Evolutionary conservation across 2,329 filamentous ascomycete genomes (phyloP).

Genomic region (Fusarium sp.): DNA sequence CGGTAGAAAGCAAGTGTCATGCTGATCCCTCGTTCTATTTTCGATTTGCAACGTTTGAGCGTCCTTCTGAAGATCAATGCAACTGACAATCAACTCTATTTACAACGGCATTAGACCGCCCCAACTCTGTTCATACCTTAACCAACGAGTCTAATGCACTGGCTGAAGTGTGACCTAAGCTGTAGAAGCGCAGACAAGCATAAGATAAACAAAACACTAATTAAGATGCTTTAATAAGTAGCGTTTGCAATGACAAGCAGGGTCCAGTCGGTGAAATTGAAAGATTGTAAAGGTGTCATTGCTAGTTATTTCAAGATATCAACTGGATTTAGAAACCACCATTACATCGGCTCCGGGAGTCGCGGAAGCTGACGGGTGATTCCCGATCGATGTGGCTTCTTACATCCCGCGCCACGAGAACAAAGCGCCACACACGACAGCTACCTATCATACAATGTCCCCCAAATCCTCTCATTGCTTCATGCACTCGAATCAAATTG

Average conservation of each 20-base stretch:
- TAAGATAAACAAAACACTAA: conserved; percentile 12
- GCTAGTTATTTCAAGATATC: background rate
- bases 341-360: conserved; percentile 27
- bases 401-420: conserved; percentile 6
- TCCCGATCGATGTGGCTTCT: conserved; percentile 5
- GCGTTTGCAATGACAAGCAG: background rate
- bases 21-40: background rate
- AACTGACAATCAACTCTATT: conserved; percentile 23
- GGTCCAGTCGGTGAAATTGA: background rate
- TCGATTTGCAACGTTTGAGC: background rate
- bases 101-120: conserved; percentile 9
- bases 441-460: background rate
- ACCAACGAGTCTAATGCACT: conserved; percentile 17
- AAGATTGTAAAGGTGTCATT: background rate
- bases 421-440: conserved; percentile 14
- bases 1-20: background rate
- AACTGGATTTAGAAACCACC: conserved; percentile 14
- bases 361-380: conserved; percentile 22
- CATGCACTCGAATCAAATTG: background rate
- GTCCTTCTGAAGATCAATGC: conserved; percentile 4
- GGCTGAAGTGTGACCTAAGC: conserved; percentile 3
- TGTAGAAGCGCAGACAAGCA: background rate
- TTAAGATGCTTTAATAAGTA: background rate
- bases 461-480: background rate
- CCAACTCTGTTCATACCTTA: conserved; percentile 31